These are phyloP conservation scores for Alliaria petiolata DNA, from an alignment of 345 rosid species.

Conservation along the genomic window DNA sequence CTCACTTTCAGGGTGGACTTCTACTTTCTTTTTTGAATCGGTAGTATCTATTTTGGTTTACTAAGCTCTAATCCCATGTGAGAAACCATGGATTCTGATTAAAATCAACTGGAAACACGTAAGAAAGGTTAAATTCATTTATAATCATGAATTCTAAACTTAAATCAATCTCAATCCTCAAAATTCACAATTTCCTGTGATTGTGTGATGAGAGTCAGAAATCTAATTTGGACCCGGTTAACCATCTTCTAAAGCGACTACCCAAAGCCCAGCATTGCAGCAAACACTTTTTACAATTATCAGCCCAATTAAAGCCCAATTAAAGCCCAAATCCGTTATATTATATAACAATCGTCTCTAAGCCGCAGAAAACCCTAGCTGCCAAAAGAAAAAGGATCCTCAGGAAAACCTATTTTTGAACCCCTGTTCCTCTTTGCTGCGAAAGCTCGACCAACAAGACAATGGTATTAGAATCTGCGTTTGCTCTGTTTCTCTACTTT, in stretches of 20 bases:
- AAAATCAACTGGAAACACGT: background rate
- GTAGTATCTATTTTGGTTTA: background rate
- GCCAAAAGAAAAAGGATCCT: background rate
- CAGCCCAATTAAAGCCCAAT: constrained; percentile 17
- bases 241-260: background rate
- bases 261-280: background rate
- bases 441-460: constrained; percentile 10
- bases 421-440: constrained; percentile 1
- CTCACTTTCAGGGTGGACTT: background rate
- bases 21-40: background rate
- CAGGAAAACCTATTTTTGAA: constrained; percentile 4
- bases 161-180: too few relatives aligned
- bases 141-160: background rate
- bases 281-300: background rate
- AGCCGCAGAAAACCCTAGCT: background rate
- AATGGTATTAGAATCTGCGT: constrained; percentile 17
- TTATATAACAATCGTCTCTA: background rate
- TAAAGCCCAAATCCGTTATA: background rate
- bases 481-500: background rate
- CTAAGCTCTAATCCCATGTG: background rate
- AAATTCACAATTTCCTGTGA: too few relatives aligned
- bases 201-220: background rate
- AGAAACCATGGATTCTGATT: background rate
- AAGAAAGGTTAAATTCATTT: too few relatives aligned
- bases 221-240: background rate